Percentiles rank a stretch among this genome's conserved stretches.
Evolutionary conservation across 2,329 filamentous ascomycete genomes (phyloP).

Genomic region (Mycosphaerelloides madeirae): DNA sequence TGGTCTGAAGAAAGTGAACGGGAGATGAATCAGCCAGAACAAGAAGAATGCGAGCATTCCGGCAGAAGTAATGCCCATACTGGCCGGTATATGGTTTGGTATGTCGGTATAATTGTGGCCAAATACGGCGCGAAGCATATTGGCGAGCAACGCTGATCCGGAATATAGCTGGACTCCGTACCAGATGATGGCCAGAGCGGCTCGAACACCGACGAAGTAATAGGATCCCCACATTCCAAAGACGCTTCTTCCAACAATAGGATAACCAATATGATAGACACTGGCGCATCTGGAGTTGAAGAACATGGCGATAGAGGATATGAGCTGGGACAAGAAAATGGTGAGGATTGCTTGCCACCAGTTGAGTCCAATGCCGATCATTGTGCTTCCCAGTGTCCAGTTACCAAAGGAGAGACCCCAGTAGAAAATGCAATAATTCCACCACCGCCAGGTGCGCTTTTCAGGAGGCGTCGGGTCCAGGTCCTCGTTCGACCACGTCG

Average conservation of each 20-base stretch:
- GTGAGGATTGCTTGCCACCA: constrained; percentile 45
- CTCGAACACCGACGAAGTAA: constrained; percentile 41
- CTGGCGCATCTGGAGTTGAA: constrained; percentile 43
- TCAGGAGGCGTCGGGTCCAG: constrained; percentile 21
- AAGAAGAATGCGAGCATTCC: constrained; percentile 33
- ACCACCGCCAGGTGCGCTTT: constrained; percentile 18
- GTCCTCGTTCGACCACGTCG: constrained; percentile 34
- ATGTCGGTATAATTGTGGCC: constrained; percentile 36
- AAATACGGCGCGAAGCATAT: constrained; percentile 33
- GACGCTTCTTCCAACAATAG: constrained; percentile 35
- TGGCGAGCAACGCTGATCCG: constrained; percentile 23
- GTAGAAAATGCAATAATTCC: constrained; percentile 30
- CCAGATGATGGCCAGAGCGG: constrained; percentile 40
- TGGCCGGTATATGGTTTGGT: constrained; percentile 28
- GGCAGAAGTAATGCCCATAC: constrained; percentile 31
- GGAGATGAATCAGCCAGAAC: constrained; percentile 29
- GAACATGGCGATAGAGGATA: constrained; percentile 41
- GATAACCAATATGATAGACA: constrained; percentile 24
- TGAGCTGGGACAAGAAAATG: constrained; percentile 42
- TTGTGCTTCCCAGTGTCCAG: constrained; percentile 38
- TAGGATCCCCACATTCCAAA: constrained; percentile 43
- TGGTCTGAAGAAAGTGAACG: constrained; percentile 41
- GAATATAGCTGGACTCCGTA: constrained; percentile 28
- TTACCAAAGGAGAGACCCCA: constrained; percentile 40
- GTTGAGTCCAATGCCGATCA: constrained; percentile 41